These are phyloP conservation scores for Kluyveromyces aestuarii DNA, from an alignment of 805 yeast genomes.

Conservation along the genomic window DNA sequence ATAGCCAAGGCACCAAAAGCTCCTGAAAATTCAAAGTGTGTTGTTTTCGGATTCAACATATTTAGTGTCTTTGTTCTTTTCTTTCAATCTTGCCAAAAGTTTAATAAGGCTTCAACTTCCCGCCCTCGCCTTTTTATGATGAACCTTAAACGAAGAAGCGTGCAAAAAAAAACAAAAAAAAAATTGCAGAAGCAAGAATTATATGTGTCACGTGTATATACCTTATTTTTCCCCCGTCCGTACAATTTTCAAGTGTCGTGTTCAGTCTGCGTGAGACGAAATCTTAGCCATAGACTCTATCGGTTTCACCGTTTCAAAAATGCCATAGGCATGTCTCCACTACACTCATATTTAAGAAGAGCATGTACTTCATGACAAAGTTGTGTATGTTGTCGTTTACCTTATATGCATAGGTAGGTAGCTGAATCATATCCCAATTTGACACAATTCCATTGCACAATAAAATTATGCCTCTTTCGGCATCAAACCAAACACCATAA, in stretches of 20 bases:
- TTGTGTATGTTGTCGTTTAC: conserved; percentile 3
- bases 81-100: too few species aligned
- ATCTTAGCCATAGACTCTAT: not conserved
- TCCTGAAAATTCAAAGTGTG: conserved; percentile 70
- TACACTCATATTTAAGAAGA: conserved; percentile 16
- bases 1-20: conserved; percentile 61
- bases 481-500: conserved; percentile 18
- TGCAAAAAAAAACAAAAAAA: too few species aligned
- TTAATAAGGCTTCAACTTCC: too few species aligned
- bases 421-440: not conserved
- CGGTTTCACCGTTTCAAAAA: not conserved
- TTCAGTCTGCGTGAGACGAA: too few species aligned
- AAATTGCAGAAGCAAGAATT: too few species aligned
- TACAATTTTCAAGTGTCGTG: too few species aligned
- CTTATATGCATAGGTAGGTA: conserved; percentile 10
- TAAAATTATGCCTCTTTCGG: conserved; percentile 13
- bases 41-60: conserved; percentile 60
- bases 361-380: conserved; percentile 9
- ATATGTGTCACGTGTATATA: too few species aligned
- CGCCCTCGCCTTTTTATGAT: too few species aligned
- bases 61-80: not conserved
- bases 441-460: conserved; percentile 9
- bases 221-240: too few species aligned
- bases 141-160: too few species aligned
- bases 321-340: conserved; percentile 11